Evolutionary conservation across 23 red algal genomes (phyloP).

Genomic region (Gracilaria vermiculophylla): DNA sequence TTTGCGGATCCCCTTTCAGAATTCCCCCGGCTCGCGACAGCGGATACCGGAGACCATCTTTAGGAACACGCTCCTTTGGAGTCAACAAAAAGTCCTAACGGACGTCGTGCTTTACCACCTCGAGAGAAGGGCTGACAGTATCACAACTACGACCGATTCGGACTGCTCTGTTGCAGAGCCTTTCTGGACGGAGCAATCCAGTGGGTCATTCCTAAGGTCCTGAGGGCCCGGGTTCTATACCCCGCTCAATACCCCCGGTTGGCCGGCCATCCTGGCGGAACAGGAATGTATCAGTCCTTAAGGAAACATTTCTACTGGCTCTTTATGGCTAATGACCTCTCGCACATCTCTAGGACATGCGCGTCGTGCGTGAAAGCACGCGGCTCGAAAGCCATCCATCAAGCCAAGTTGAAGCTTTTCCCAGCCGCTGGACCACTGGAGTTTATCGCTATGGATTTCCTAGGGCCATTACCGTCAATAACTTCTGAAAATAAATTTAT

Average conservation of each 20-base stretch:
- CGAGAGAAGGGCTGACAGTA: no score
- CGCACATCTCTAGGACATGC: neutral
- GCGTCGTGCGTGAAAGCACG: neutral
- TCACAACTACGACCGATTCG: neutral
- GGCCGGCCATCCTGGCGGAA: slow-evolving; percentile 10
- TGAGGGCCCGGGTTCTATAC: neutral
- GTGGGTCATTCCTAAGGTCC: neutral
- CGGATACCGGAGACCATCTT: no score
- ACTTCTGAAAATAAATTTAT: neutral
- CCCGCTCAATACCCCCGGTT: slow-evolving; percentile 22
- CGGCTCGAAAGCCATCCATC: neutral
- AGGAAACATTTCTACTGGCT: slow-evolving; percentile 29
- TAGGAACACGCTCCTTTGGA: no score
- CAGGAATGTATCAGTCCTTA: slow-evolving; percentile 11
- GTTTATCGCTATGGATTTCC: neutral
- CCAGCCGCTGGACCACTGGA: neutral
- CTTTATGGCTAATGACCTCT: slow-evolving; percentile 14
- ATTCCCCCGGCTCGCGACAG: no score
- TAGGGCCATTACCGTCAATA: neutral
- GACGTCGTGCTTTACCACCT: no score
- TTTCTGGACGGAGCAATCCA: neutral
- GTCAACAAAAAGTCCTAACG: no score
- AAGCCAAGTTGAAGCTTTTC: neutral
- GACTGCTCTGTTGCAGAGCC: neutral
- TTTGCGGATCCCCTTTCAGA: no score